A percentile compares a stretch with the other conserved stretches of the same genome.
phyloP scores from a whole-genome alignment of 345 rosid species.

The Citrus medica region DNA sequence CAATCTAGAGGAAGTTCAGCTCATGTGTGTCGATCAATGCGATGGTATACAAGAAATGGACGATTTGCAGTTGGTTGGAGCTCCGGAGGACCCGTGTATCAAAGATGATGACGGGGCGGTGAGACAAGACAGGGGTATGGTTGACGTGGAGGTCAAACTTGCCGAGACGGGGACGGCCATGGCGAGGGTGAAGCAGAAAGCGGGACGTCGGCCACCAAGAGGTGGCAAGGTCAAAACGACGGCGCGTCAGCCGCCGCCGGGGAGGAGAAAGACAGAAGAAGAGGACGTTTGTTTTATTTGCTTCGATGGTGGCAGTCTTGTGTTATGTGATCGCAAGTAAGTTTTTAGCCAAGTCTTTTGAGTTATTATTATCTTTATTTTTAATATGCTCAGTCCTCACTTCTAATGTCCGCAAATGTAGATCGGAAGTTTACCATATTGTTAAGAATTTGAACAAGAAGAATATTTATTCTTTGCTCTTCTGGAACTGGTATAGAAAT shows the following conservation, averaged over 20 bases:
- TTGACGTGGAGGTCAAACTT: constrained; percentile 28
- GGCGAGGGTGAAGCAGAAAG: constrained; percentile 43
- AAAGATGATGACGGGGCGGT: constrained; percentile 11
- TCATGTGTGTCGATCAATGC: constrained; percentile 57
- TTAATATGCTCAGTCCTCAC: neutral
- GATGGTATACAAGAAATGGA: constrained; percentile 30
- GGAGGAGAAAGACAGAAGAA: constrained; percentile 51
- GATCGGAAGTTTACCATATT: neutral
- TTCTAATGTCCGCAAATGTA: constrained; percentile 1
- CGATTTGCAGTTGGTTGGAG: constrained; percentile 40
- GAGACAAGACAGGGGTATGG: constrained; percentile 3
- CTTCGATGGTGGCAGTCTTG: constrained; percentile 97
- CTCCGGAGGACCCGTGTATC: constrained; percentile 12
- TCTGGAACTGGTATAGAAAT: too few relatives aligned
- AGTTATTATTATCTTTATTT: neutral
- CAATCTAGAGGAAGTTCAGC: constrained; percentile 27
- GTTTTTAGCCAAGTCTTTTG: constrained; percentile 13
- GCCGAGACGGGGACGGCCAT: constrained; percentile 19
- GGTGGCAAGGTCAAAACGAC: constrained; percentile 17
- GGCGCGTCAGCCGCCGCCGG: constrained; percentile 9
- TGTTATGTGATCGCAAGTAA: constrained; percentile 97
- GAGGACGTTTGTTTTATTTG: constrained; percentile 99
- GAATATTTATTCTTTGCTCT: neutral
- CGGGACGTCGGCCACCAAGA: constrained; percentile 82
- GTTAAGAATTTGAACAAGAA: neutral